A percentile compares a stretch with the other conserved stretches of the same genome.
These are phyloP conservation scores for Wickerhamomyces canadensis DNA, from an alignment of 805 yeast genomes.

Conservation along the genomic window DNA sequence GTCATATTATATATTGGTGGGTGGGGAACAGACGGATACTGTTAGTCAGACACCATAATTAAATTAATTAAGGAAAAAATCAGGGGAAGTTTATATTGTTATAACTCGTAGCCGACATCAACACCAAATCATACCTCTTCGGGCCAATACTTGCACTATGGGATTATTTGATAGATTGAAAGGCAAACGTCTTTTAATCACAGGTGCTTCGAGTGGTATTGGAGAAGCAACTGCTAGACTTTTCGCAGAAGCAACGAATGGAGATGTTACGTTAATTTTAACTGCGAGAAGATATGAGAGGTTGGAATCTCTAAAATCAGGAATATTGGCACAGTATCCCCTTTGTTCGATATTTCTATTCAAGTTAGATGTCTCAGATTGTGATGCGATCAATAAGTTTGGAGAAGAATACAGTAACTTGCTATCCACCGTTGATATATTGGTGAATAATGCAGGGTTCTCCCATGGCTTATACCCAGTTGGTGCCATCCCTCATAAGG, in stretches of 20 bases:
- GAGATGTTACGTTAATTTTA: conserved; percentile 58
- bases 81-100: no score
- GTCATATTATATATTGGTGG: no score
- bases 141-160: no score
- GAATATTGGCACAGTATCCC: conserved; percentile 40
- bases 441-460: conserved; percentile 65
- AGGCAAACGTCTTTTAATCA: conserved; percentile 70
- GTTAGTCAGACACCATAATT: no score
- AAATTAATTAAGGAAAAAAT: no score
- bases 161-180: conserved; percentile 48
- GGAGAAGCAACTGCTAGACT: conserved; percentile 85
- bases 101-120: no score
- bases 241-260: conserved; percentile 66
- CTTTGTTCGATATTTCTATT: conserved; percentile 37
- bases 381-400: conserved; percentile 42
- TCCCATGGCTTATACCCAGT: conserved; percentile 73
- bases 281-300: conserved; percentile 68
- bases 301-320: conserved; percentile 39
- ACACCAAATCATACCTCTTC: no score
- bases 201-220: conserved; percentile 93
- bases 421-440: conserved; percentile 53
- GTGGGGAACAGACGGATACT: no score
- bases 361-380: conserved; percentile 48
- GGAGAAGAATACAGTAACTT: conserved; percentile 42
- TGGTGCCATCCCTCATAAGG: conserved; percentile 55